Evolutionary conservation across 257 asterid genomes (phyloP), one percentile per base, ranked within the genome.

Genomic region (Solanum lignicaule): DNA sequence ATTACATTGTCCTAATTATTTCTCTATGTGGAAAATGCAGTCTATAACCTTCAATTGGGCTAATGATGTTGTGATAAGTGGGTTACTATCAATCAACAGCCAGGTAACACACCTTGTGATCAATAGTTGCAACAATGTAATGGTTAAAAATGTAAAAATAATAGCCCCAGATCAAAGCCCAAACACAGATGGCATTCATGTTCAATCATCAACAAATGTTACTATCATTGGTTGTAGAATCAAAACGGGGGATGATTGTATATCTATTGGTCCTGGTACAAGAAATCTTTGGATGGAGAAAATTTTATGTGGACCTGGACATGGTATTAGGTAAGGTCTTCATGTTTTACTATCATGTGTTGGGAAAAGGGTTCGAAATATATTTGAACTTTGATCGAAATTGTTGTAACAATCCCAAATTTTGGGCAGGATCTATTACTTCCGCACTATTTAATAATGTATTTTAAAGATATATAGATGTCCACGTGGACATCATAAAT

Each of bases 301-400:
- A n/a, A 93, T 92, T 74, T 88, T 87, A 12, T 95, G 98, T 25
- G 97, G 97, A 55, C 98, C 96, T 10, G 98, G 98, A 43, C 96
- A 95, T 58, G 98, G 98, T 29, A 86, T 94, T 46, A 94, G 97
- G 98, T 87, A 41, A 76, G n/a, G 2, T 3, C 27, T 73, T 20
- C 81, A 8, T 72, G 39, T 36, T 13, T 33, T 35, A 33, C 43
- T 73, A 32, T 5, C 14, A 16, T 35, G 7, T 5, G 38, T 35
- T 5, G 38, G 7, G 7, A 35, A 35, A 35, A 35, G 38, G 38
- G 38, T 35, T 35, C 38, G 38, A 35, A 35, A 35, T 5, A 35
- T 35, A 5, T 35, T 35, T 5, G 1, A 35, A 35, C 7, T 35
- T 35, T 35, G 7, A 35, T 5, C 38, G 38, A 35, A 35, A 35